Base-by-base conservation (phyloP, 106 monocot genomes). In the Dendrobium chrysotoxum region DNA sequence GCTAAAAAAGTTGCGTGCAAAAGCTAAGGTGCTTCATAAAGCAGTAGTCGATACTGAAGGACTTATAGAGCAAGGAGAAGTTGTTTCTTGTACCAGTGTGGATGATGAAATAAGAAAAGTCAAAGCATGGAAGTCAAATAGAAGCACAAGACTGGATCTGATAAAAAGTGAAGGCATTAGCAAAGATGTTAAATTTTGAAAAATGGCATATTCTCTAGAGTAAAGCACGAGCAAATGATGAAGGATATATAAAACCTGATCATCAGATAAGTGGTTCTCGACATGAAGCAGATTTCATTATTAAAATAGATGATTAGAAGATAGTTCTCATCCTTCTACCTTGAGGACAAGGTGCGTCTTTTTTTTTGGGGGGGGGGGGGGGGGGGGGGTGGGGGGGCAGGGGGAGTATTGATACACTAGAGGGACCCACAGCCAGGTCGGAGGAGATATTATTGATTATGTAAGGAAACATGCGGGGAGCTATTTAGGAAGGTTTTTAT, bases 241-340 rank as follows among this genome's bases (percentile, higher is more conserved):
- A 96, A 96, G 82, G 96, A n/a, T n/a, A 93, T 61, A 92, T 96
- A 70, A 88, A 96, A 80, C 92, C 90, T 23, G 96, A n/a, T n/a
- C n/a, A 96, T 79, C 79, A 86, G 10, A 82, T 87, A 46, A 72
- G 72, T 72, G 15, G 35, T 72, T 38, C 35, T 72, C 16, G 13
- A 28, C 72, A 15, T 72, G 35, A 72, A 72, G 10, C 30, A 23
- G 38, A 16, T 72, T 72, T 72, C 16, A 50, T 61, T 66, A 53
- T 46, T 39, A 75, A 82, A 66, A 77, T 57, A 20, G 85, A 88
- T 39, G 84, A 92, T 78, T 81, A 86, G n/a, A n/a, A n/a, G n/a
- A n/a, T n/a, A n/a, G n/a, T n/a, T n/a, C n/a, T n/a, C n/a, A n/a
- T n/a, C n/a, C n/a, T n/a, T n/a, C n/a, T n/a, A n/a, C n/a, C n/a